phyloP scores from a whole-genome alignment of 352 stramenopile genomes.

The Hyaloperonospora arabidopsidis region DNA sequence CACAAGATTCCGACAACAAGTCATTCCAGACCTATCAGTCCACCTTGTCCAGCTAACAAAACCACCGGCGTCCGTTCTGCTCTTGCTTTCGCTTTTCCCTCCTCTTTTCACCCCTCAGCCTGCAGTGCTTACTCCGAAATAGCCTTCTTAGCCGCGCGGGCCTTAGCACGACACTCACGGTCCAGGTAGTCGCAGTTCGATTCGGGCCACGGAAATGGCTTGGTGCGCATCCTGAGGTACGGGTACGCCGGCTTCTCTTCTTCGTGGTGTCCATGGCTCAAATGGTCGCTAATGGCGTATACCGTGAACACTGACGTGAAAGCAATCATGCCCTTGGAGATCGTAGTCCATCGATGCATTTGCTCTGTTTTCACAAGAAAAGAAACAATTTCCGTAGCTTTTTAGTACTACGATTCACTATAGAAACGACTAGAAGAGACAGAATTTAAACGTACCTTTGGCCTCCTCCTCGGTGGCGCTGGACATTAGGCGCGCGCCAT shows the following conservation, averaged over 20 bases:
- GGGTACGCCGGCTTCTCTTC: constrained; percentile 55
- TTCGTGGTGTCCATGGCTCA: constrained; percentile 55
- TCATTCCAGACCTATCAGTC: too few relatives aligned
- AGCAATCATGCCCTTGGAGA: constrained; percentile 81
- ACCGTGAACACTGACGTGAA: constrained; percentile 47
- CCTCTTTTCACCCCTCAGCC: constrained; percentile 2
- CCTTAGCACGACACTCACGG: constrained; percentile 58
- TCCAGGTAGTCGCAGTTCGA: constrained; percentile 79
- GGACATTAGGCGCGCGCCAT: constrained; percentile 70
- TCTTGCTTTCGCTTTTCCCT: background rate
- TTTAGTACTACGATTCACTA: background rate
- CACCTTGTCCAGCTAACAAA: background rate
- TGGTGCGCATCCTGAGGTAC: constrained; percentile 85
- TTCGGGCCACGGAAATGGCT: constrained; percentile 79
- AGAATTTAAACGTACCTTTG: constrained; percentile 41
- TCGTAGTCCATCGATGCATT: constrained; percentile 79
- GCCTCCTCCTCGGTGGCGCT: constrained; percentile 72
- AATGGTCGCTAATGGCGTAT: constrained; percentile 52
- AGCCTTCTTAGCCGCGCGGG: constrained; percentile 55
- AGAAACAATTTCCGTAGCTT: background rate
- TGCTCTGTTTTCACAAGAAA: constrained; percentile 36
- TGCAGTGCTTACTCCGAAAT: constrained; percentile 38
- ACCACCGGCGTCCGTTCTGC: constrained; percentile 4
- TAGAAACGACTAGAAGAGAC: background rate
- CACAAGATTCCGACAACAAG: too few relatives aligned